Evolutionary conservation across 441 rosid genomes (phyloP), one percentile per base, ranked within the genome.

Genomic region (Euphorbia schlechtendalii): DNA sequence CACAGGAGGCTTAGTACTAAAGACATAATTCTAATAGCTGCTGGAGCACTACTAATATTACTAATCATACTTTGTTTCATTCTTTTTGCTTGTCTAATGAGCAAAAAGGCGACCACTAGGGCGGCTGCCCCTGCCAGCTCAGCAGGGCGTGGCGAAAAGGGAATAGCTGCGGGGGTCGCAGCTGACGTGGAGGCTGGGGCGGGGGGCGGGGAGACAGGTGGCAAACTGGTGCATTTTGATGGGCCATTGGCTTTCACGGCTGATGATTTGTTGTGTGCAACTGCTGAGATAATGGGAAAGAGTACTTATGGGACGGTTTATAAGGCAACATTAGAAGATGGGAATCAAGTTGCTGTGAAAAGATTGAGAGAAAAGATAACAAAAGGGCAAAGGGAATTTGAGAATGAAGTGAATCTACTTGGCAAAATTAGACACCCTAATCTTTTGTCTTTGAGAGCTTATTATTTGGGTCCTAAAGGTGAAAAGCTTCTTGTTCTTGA

Each of bases 401-500:
- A 89, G 66, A 76, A 61, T 27, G 92, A 89, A 59, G 88, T 85
- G 32, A 85, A 83, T 52, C 75, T 76, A 0, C 76, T 87, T 27
- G 96, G 96, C 32, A 79, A 75, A 76, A 83, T 89, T 57, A 68
- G 92, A 46, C 90, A 89, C 61, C 84, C 78, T 0, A 89, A 89
- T 75, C 90, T 89, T 24, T 76, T 89, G 49, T 89, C 94, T 1
- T 73, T 89, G 20, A 83, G 96, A 61, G 88, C 90, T 67, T 89
- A 87, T 73, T 89, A 89, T 79, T 65, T 85, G 46, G 96, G 96
- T 8, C 96, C 93, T 27, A 89, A 86, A 66, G 93, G 91, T 61
- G 96, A 86, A 77, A 89, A 86, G 79, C 91, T 86, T 74, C 86
- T 89, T 7, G 96, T 89, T n/a, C n/a, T n/a, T n/a, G n/a, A n/a